These are phyloP conservation scores for Penicillium paradoxum DNA, from an alignment of 495 filamentous ascomycete species.

Conservation along the genomic window DNA sequence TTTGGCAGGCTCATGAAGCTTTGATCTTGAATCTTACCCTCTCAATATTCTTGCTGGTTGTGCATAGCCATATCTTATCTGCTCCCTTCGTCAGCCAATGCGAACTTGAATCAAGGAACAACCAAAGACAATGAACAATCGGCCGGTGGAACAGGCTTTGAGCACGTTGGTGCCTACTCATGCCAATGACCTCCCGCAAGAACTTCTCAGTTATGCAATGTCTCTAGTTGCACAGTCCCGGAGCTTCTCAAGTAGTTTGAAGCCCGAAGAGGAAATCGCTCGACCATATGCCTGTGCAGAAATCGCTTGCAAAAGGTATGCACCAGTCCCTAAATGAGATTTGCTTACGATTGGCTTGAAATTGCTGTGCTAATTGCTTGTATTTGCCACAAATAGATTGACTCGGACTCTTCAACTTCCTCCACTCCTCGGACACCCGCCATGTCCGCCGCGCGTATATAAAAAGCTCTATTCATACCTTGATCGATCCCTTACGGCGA, in stretches of 20 bases:
- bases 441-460: slow-evolving; percentile 77
- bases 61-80: neutral
- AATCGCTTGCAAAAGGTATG: slow-evolving; percentile 80
- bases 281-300: slow-evolving; percentile 85
- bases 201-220: slow-evolving; percentile 69
- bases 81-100: neutral
- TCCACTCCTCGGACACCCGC: slow-evolving; percentile 71
- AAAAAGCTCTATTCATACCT: slow-evolving; percentile 79
- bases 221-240: slow-evolving; percentile 86
- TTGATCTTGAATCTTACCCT: neutral
- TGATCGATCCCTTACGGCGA: slow-evolving; percentile 59
- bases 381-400: slow-evolving; percentile 46
- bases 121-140: slow-evolving; percentile 43
- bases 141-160: slow-evolving; percentile 70
- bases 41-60: too few species aligned
- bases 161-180: slow-evolving; percentile 74
- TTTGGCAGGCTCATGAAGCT: too few species aligned
- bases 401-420: slow-evolving; percentile 82
- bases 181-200: slow-evolving; percentile 62
- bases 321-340: neutral
- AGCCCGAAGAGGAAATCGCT: slow-evolving; percentile 83
- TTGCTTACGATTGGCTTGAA: neutral
- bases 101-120: slow-evolving; percentile 1
- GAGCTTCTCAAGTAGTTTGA: slow-evolving; percentile 69
- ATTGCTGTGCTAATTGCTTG: slow-evolving; percentile 11